Base-by-base conservation (phyloP, 2,329 filamentous ascomycete genomes). In the Apiospora malaysiana region DNA sequence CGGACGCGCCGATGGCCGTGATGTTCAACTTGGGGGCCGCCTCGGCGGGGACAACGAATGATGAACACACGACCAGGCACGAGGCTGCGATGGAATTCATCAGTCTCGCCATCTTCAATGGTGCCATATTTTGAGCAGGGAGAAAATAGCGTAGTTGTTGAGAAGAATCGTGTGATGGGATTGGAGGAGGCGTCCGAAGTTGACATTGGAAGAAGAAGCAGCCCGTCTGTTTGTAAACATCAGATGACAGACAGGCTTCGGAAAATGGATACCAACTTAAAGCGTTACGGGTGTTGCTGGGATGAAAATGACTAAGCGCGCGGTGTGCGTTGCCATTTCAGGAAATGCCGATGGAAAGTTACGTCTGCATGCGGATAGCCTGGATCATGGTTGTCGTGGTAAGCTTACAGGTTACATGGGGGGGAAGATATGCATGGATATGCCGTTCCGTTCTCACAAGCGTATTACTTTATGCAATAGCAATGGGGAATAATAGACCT, bases 1-100 rank as follows among this genome's bases (percentile, higher is more conserved):
- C 74, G 69, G 84, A 84, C 7, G 84, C 77, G 23, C 74, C 72
- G 8, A 75, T 67, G 4, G 72, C 71, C 21, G 73, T 70, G 40
- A 66, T 23, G 32, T 69, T 67, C 8, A 67, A n/a, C 12, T 40
- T 40, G 8, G 45, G 45, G 4, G 32, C n/a, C 9, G n/a, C 56
- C 1, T 2, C 32, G 10, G 56, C 56, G 18, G 18, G 9, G 6
- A 18, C 32, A 1, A 7, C 56, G 4, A 4, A 40, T 5, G 9
- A 63, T 7, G 40, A 45, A 16, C 1, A 8, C 32, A 63, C 5
- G 21, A 16, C 51, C 8, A 63, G 32, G 32, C 56, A 63, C 7
- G 27, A 40, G 18, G 32, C 18, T 9, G 14, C 9, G 14, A 32
- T 2, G 12, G 18, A 6, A 2, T 7, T 40, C 21, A 23, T n/a